phyloP scores from a whole-genome alignment of 352 stramenopile species.

The Pythium chondricola region DNA sequence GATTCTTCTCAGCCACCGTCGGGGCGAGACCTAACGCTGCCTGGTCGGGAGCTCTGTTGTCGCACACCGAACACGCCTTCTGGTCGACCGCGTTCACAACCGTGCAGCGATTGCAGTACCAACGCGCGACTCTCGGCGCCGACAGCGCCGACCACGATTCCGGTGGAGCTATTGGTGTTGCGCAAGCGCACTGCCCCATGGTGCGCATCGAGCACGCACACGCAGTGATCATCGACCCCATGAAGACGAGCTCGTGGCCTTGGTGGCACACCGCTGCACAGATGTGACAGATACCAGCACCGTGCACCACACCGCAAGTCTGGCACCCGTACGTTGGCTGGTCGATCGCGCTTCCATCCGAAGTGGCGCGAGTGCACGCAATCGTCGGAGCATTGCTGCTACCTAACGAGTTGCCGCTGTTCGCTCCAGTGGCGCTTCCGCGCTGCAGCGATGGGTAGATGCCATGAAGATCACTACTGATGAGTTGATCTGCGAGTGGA shows the following conservation, averaged over 20 bases:
- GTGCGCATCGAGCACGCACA: slow-evolving; percentile 65
- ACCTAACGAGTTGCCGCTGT: neutral
- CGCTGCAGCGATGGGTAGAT: slow-evolving; percentile 11
- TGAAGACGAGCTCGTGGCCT: slow-evolving; percentile 72
- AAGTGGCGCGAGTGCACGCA: slow-evolving; percentile 58
- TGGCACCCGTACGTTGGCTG: slow-evolving; percentile 79
- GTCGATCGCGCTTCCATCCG: slow-evolving; percentile 73
- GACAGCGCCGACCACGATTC: slow-evolving; percentile 29
- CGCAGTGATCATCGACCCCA: slow-evolving; percentile 57
- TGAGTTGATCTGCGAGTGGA: too few species aligned
- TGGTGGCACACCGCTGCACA: slow-evolving; percentile 78
- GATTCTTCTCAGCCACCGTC: slow-evolving; percentile 5
- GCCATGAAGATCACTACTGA: slow-evolving; percentile 1
- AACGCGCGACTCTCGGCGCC: slow-evolving; percentile 39
- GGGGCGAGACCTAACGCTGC: slow-evolving; percentile 12
- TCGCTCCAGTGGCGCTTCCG: neutral
- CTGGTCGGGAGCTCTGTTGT: slow-evolving; percentile 25
- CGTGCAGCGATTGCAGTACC: slow-evolving; percentile 79
- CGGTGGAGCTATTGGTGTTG: slow-evolving; percentile 23
- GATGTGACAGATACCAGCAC: slow-evolving; percentile 48
- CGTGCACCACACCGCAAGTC: slow-evolving; percentile 72
- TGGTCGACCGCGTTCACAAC: slow-evolving; percentile 63
- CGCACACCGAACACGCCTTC: slow-evolving; percentile 62
- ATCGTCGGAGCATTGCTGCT: slow-evolving; percentile 16
- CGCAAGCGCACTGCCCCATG: slow-evolving; percentile 47